Percentiles rank a stretch among this genome's conserved stretches.
These are phyloP conservation scores for Wallacemonas sp. DNA, from an alignment of 208 protist species.

Conservation along the genomic window DNA sequence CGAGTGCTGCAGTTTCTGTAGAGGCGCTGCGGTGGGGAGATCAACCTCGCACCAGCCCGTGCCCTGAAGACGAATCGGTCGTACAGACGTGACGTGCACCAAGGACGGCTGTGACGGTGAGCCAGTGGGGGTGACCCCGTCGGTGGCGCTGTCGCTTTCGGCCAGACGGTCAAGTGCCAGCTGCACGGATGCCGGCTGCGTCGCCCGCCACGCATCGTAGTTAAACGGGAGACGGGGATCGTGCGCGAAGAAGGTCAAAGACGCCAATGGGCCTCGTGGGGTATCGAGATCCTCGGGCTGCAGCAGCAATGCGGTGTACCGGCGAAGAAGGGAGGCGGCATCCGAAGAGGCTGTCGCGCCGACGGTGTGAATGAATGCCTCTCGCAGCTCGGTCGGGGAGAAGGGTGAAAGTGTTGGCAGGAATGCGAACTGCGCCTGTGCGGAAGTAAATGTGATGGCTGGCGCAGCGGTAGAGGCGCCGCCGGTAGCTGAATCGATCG, in stretches of 20 bases:
- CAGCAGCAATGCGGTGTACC: not conserved
- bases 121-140: not conserved
- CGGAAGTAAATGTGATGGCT: constrained; percentile 34
- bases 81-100: constrained; percentile 35
- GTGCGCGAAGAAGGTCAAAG: constrained; percentile 64
- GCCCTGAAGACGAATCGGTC: constrained; percentile 43
- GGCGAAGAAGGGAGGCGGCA: not conserved
- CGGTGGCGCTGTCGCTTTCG: not conserved
- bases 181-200: constrained; percentile 19
- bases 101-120: constrained; percentile 10
- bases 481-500: not conserved
- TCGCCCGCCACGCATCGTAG: constrained; percentile 34
- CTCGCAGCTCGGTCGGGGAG: constrained; percentile 1
- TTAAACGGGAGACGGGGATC: constrained; percentile 37
- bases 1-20: constrained; percentile 19
- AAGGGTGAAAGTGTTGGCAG: constrained; percentile 29
- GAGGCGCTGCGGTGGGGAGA: constrained; percentile 40
- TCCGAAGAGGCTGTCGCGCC: not conserved
- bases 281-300: not conserved
- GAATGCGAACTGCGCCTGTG: constrained; percentile 50
- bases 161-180: constrained; percentile 20
- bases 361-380: not conserved
- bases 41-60: constrained; percentile 46
- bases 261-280: constrained; percentile 39
- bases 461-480: not conserved